Conservation (phyloP, 192 early-diverging fungal species). For the Thoreauomyces humboldtii region DNA sequence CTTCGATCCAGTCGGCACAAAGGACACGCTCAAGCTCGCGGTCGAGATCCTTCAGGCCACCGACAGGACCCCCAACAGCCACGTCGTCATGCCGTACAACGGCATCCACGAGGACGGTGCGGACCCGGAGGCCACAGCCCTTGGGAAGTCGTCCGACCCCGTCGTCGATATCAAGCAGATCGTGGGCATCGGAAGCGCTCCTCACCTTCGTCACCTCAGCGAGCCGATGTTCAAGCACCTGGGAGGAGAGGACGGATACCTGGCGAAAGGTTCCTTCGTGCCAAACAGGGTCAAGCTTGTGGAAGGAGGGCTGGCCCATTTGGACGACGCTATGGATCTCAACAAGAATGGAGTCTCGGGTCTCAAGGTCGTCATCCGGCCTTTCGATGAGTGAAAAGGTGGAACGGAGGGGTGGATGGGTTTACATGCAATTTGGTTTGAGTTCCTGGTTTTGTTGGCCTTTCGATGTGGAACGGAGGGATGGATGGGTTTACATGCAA, state of each 20-base stretch:
- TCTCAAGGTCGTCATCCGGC: too few relatives aligned
- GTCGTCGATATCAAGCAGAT: too few relatives aligned
- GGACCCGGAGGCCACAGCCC: too few relatives aligned
- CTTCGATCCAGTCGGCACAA: slow-evolving; percentile 1
- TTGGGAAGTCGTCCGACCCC: neutral
- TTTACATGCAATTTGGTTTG: too few relatives aligned
- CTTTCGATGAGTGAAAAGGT: too few relatives aligned
- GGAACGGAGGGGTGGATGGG: too few relatives aligned
- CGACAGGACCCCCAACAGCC: neutral
- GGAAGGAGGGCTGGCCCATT: slow-evolving; percentile 22
- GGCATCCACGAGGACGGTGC: too few relatives aligned
- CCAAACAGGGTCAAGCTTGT: slow-evolving; percentile 28
- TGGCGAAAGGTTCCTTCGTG: slow-evolving; percentile 23
- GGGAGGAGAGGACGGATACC: slow-evolving; percentile 7
- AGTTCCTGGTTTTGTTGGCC: too few relatives aligned
- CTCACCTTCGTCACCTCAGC: slow-evolving; percentile 3
- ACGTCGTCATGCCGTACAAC: too few relatives aligned
- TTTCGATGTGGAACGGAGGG: too few relatives aligned
- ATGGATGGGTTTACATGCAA: too few relatives aligned
- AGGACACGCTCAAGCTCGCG: neutral
- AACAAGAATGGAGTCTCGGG: too few relatives aligned
- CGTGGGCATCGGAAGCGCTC: neutral
- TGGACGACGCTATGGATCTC: slow-evolving; percentile 24
- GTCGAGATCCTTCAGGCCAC: slow-evolving; percentile 1
- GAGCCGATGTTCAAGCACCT: slow-evolving; percentile 8